Evolutionary conservation across 2,329 filamentous ascomycete species (phyloP), one percentile per base, ranked within the genome.

Genomic region (Plenodomus biglobosus): DNA sequence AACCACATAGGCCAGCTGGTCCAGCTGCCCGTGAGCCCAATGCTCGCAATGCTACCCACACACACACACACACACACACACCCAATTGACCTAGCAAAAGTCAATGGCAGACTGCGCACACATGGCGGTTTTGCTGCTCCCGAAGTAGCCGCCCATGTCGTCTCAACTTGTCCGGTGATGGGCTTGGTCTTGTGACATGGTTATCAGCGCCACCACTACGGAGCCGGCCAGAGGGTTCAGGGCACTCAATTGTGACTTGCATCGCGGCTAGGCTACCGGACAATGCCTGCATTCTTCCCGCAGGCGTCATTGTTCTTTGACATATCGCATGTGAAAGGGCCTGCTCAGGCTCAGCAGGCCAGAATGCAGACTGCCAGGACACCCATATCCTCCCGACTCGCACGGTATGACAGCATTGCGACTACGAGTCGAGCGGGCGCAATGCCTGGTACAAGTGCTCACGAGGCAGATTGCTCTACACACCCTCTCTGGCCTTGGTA

Each of bases 131-230:
- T 38, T 11, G 19, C 24, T 34, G 30, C 42, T 32, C 48, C 52
- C 48, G 42, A 49, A 50, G 50, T 48, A 48, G 42, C 52, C 54
- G 47, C 56, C 59, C 58, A 51, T 59, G 56, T 52, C 61, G 56
- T 54, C 62, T 35, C 38, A 32, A 15, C 27, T 11, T 15, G 27
- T 32, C 27, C 27, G 27, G 27, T 32, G 8, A 32, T 32, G 27
- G 27, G 6, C 3, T 38, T 27, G 56, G 64, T 68, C 67, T 65
- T 67, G 67, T 70, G 66, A 69, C 58, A 53, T 53, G 47, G 19
- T 50, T 52, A 46, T 50, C 55, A 54, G 57, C 53, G 55, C 58
- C 58, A 65, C 55, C 58, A 63, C 59, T 61, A 65, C 55, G 55
- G 61, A 59, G 56, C 58, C 62, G 50, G 46, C 46, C 41, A 56